A percentile compares a stretch with the other conserved stretches of the same genome.
Evolutionary conservation across 352 stramenopile species (phyloP).

Genomic region (Globisporangium cylindrosporum): DNA sequence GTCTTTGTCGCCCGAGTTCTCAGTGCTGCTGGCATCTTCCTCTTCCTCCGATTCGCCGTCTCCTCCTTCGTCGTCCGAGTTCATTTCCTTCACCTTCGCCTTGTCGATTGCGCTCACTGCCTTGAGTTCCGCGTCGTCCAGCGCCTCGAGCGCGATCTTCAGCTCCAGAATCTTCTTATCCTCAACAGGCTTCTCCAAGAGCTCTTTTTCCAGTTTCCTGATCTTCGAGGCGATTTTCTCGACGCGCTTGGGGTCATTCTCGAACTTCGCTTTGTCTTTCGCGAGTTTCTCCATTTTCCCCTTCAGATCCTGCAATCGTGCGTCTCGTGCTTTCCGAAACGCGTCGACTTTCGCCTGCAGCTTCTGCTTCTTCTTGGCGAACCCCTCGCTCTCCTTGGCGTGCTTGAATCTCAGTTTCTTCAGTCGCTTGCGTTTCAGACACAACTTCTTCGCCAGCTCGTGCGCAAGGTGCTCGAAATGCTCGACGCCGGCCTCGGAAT

Average conservation of each 20-base stretch:
- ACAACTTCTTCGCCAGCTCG: conserved; percentile 27
- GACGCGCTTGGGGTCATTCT: conserved; percentile 23
- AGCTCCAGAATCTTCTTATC: conserved; percentile 47
- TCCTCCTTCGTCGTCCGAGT: conserved; percentile 16
- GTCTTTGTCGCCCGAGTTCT: conserved; percentile 15
- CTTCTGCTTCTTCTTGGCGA: conserved; percentile 31
- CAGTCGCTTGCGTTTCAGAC: conserved; percentile 33
- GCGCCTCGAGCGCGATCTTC: conserved; percentile 34
- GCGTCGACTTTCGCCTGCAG: conserved; percentile 36
- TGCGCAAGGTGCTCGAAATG: conserved; percentile 50
- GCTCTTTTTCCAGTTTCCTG: conserved; percentile 27
- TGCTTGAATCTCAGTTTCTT: conserved; percentile 37
- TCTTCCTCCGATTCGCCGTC: conserved; percentile 21
- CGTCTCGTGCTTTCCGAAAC: conserved; percentile 34
- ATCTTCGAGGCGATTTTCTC: conserved; percentile 35
- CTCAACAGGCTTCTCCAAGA: conserved; percentile 28
- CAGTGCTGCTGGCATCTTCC: conserved; percentile 9
- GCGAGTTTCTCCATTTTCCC: conserved; percentile 27
- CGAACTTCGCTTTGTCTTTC: conserved; percentile 23
- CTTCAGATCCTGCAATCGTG: conserved; percentile 25
- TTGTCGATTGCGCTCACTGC: conserved; percentile 22
- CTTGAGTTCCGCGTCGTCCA: conserved; percentile 29
- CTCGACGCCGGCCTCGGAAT: conserved; percentile 40
- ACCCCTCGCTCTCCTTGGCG: conserved; percentile 21
- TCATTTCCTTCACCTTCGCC: conserved; percentile 18